These are phyloP conservation scores for Ophiosphaerella narmari DNA, from an alignment of 2,329 filamentous ascomycete species.

Conservation along the genomic window DNA sequence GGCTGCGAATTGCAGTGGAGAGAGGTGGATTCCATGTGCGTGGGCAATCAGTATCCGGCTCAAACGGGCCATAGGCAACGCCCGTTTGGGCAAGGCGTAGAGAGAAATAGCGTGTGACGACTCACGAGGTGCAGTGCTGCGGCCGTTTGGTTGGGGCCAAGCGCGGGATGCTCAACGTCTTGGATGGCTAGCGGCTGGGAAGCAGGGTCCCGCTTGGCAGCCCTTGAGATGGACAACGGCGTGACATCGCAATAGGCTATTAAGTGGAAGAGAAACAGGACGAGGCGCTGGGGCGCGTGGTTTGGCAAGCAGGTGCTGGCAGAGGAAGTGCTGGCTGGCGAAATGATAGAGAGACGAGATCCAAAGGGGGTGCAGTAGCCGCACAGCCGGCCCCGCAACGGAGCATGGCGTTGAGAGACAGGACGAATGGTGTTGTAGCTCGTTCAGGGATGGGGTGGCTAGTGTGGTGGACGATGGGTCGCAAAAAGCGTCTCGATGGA, in stretches of 20 bases:
- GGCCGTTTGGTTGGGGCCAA: constrained; percentile 17
- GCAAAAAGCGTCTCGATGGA: too few relatives aligned
- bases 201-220: constrained; percentile 2
- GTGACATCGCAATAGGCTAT: not conserved
- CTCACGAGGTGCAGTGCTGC: constrained; percentile 25
- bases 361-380: constrained; percentile 20
- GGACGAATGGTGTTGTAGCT: constrained; percentile 25
- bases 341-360: constrained; percentile 1
- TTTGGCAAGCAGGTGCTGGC: not conserved
- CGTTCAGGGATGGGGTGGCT: constrained; percentile 9
- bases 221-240: not conserved
- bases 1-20: too few relatives aligned
- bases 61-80: constrained; percentile 11
- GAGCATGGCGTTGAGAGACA: constrained; percentile 14
- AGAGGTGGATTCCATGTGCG: not conserved
- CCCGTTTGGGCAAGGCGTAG: constrained; percentile 13
- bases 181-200: constrained; percentile 2
- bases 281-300: not conserved
- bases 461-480: constrained; percentile 20
- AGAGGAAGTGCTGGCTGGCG: not conserved
- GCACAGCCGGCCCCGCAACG: constrained; percentile 22
- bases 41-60: not conserved
- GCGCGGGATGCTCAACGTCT: constrained; percentile 26
- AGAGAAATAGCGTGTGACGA: constrained; percentile 37
- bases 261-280: not conserved